phyloP scores from a whole-genome alignment of 2,329 filamentous ascomycete species.

The Ilyonectria robusta region DNA sequence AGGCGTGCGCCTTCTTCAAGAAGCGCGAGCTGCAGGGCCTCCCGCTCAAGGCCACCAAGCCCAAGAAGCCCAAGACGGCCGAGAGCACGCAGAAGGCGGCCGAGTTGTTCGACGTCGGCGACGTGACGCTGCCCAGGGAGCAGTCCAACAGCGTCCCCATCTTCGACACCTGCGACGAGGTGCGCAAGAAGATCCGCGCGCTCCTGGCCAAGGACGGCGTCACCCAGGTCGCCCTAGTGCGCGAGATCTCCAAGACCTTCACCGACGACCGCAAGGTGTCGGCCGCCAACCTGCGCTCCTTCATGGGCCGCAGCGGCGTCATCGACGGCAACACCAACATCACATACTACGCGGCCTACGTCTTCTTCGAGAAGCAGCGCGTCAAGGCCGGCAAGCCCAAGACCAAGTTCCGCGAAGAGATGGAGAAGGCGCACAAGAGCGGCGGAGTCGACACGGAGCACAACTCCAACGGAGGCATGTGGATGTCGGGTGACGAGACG shows the following conservation, averaged over 20 bases:
- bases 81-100: slow-evolving; percentile 42
- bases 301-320: slow-evolving; percentile 64
- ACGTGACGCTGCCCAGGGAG: slow-evolving; percentile 63
- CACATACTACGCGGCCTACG: slow-evolving; percentile 68
- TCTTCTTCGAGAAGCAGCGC: slow-evolving; percentile 72
- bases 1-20: slow-evolving; percentile 63
- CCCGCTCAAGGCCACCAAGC: slow-evolving; percentile 51
- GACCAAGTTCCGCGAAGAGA: slow-evolving; percentile 63
- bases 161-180: slow-evolving; percentile 70
- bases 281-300: slow-evolving; percentile 61
- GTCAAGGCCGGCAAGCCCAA: slow-evolving; percentile 67
- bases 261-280: slow-evolving; percentile 56
- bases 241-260: slow-evolving; percentile 62
- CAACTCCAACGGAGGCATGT: slow-evolving; percentile 29
- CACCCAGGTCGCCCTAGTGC: slow-evolving; percentile 66
- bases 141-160: slow-evolving; percentile 61
- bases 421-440: slow-evolving; percentile 59
- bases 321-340: slow-evolving; percentile 62
- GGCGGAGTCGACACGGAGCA: slow-evolving; percentile 45
- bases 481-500: slow-evolving; percentile 23
- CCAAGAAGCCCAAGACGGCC: slow-evolving; percentile 49
- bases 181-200: slow-evolving; percentile 69
- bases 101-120: slow-evolving; percentile 58
- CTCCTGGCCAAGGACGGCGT: slow-evolving; percentile 60
- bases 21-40: slow-evolving; percentile 64